Evolutionary conservation across 257 asterid species (phyloP).

Genomic region (Gynochthodes officinalis): DNA sequence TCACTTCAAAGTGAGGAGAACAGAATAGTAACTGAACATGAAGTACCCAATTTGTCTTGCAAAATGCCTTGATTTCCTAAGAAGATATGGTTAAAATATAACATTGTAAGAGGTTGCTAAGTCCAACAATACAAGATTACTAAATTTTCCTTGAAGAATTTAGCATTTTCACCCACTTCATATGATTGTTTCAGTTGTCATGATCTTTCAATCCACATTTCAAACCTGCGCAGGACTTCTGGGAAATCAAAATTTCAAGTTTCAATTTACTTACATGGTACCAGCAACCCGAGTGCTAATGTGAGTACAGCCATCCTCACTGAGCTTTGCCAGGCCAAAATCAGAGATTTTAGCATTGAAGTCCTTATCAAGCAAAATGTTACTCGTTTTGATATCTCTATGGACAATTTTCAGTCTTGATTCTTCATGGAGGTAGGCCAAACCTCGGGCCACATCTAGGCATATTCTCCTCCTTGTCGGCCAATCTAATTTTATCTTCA

Average conservation of each 20-base stretch:
- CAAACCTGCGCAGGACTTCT: neutral
- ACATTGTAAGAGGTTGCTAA: too few species aligned
- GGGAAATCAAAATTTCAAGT: neutral
- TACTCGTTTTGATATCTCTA: conserved; percentile 86
- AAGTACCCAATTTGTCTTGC: too few species aligned
- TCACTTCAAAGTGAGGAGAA: too few species aligned
- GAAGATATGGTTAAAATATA: too few species aligned
- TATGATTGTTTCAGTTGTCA: neutral
- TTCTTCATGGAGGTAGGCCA: conserved; percentile 87
- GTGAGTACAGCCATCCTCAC: conserved; percentile 72
- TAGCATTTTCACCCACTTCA: neutral
- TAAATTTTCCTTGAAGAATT: neutral
- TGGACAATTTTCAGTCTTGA: conserved; percentile 80
- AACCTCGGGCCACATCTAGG: conserved; percentile 76
- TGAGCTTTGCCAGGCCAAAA: conserved; percentile 85
- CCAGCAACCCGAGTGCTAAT: conserved; percentile 92
- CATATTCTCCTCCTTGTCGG: conserved; percentile 68
- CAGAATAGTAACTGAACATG: too few species aligned
- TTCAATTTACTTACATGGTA: conserved; percentile 60
- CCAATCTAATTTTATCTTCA: conserved; percentile 69
- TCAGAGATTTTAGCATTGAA: conserved; percentile 82
- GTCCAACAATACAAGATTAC: too few species aligned
- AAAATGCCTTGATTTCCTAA: too few species aligned
- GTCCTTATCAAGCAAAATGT: conserved; percentile 75
- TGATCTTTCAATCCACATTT: neutral